phyloP scores from a whole-genome alignment of 306 rosid species.

The Dryas alaskensis region DNA sequence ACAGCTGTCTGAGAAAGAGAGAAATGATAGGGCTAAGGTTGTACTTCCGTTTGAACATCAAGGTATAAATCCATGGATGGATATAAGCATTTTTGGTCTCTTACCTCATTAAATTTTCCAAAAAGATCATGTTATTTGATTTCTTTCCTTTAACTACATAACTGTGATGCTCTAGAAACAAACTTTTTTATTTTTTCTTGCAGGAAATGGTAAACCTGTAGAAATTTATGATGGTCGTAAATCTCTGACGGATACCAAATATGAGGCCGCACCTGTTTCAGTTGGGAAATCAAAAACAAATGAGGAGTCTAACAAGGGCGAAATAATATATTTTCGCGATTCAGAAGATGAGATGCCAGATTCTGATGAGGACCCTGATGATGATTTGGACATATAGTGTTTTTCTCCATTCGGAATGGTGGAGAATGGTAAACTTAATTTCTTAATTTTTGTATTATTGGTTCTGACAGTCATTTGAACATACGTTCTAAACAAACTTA shows the following conservation, averaged over 20 bases:
- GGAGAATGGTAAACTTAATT: constrained; percentile 9
- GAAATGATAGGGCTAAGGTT: constrained; percentile 76
- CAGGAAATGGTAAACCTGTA: constrained; percentile 78
- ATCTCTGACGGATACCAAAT: constrained; percentile 47
- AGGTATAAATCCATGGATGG: constrained; percentile 44
- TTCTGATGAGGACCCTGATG: constrained; percentile 98
- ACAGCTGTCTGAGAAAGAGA: constrained; percentile 89
- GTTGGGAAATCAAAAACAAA: constrained; percentile 26
- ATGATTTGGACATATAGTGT: constrained; percentile 80
- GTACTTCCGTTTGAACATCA: constrained; percentile 97
- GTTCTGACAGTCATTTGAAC: neutral
- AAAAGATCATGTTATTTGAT: too few species aligned
- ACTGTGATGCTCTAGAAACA: constrained; percentile 4
- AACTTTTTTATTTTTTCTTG: constrained; percentile 13
- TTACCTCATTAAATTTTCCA: neutral
- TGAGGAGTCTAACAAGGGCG: constrained; percentile 63
- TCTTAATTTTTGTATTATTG: neutral
- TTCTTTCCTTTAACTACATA: neutral
- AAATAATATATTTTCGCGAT: constrained; percentile 84
- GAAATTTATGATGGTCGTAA: constrained; percentile 85
- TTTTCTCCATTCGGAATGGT: neutral
- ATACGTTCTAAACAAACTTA: neutral
- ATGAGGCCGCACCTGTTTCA: constrained; percentile 35
- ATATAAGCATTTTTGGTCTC: neutral
- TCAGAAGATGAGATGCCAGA: constrained; percentile 98